Conservation (phyloP, 2,329 filamentous ascomycete genomes). For the Botrytis squamosa region DNA sequence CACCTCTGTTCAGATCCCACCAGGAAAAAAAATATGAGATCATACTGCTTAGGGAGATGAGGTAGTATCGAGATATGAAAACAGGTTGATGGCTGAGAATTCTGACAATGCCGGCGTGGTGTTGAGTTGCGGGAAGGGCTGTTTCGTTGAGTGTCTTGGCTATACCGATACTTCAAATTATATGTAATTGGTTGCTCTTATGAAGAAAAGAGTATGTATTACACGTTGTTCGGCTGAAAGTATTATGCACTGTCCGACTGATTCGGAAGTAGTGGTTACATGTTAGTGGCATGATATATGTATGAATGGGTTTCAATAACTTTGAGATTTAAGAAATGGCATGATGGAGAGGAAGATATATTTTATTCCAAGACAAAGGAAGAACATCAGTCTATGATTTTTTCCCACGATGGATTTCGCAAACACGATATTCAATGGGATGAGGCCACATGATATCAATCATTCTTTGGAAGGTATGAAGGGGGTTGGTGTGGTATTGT, state of each 20-base stretch:
- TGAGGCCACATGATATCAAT: no score
- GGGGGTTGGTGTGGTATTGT: not conserved
- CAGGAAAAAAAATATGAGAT: not conserved
- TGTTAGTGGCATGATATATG: not conserved
- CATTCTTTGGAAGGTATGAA: not conserved
- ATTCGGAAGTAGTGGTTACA: not conserved
- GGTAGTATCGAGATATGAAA: not conserved
- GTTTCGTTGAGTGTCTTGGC: no score
- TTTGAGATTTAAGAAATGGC: not conserved
- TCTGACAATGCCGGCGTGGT: not conserved
- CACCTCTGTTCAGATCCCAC: not conserved
- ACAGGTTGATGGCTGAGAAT: not conserved
- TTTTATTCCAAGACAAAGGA: no score
- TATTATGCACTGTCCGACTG: not conserved
- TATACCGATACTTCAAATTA: not conserved
- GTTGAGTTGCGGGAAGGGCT: not conserved
- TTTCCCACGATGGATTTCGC: not conserved
- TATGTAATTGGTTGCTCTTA: not conserved
- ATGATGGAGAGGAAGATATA: no score
- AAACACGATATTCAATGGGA: not conserved
- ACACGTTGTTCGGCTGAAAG: no score
- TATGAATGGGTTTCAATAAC: not conserved
- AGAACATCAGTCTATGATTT: no score
- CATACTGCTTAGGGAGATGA: not conserved
- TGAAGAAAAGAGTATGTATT: not conserved